Conservation (phyloP, 495 filamentous ascomycete genomes). For the Aspergillus nanangensis region DNA sequence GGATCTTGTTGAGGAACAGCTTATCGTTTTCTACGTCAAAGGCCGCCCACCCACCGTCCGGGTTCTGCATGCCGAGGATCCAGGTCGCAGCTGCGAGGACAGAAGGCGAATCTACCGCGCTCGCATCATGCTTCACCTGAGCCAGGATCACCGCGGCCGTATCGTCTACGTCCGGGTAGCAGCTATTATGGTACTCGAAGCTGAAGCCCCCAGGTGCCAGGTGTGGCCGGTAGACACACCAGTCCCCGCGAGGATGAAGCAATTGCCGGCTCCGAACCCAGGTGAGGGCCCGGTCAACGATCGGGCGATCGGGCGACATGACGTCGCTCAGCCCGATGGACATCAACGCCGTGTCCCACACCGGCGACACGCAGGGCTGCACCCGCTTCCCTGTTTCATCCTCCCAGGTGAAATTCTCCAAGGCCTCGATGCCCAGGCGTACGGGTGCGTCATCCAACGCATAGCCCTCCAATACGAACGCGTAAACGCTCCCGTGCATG, state of each 20-base stretch:
- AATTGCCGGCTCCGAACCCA: background rate
- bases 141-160: conserved; percentile 34
- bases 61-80: conserved; percentile 43
- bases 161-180: conserved; percentile 42
- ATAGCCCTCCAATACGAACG: conserved; percentile 30
- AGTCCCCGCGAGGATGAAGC: conserved; percentile 34
- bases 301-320: background rate
- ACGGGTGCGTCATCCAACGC: conserved; percentile 10
- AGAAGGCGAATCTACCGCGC: conserved; percentile 2
- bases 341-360: conserved; percentile 41
- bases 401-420: conserved; percentile 21
- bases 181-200: conserved; percentile 33
- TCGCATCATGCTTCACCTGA: conserved; percentile 25
- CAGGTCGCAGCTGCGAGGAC: conserved; percentile 22
- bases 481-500: conserved; percentile 21
- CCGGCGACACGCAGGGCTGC: conserved; percentile 21
- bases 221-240: conserved; percentile 22
- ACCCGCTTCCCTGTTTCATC: conserved; percentile 20
- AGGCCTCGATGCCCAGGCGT: conserved; percentile 13
- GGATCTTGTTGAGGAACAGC: conserved; percentile 34
- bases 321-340: conserved; percentile 22
- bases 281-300: background rate
- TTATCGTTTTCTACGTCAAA: conserved; percentile 38
- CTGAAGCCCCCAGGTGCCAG: conserved; percentile 23
- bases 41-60: conserved; percentile 40